These are phyloP conservation scores for Ophiognomonia clavigignenti-juglandacearum DNA, from an alignment of 2,329 filamentous ascomycete genomes.

Conservation along the genomic window DNA sequence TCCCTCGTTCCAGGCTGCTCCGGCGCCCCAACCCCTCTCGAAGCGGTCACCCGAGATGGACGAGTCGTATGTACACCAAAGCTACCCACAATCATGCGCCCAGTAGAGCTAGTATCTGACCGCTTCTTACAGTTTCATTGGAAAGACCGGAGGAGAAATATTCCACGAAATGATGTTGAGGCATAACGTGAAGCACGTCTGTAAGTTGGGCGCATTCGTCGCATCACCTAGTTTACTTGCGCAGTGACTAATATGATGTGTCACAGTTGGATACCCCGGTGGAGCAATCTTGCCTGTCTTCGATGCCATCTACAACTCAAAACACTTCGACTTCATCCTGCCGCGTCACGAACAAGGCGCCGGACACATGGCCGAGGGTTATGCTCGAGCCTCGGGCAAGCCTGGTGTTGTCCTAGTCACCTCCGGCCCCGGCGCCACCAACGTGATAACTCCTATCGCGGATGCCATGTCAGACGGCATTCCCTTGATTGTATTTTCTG, in stretches of 20 bases:
- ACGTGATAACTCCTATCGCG: conserved; percentile 93
- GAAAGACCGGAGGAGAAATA: conserved; percentile 91
- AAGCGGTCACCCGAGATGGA: conserved; percentile 63
- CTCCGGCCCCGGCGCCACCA: conserved; percentile 93
- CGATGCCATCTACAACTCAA: conserved; percentile 97
- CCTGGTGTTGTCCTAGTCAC: conserved; percentile 96
- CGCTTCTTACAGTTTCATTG: conserved; percentile 64
- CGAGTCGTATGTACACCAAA: conserved; percentile 63
- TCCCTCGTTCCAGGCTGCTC: conserved; percentile 52
- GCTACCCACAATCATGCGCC: conserved; percentile 11
- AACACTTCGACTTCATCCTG: conserved; percentile 93
- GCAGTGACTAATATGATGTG: conserved; percentile 20
- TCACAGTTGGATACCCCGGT: conserved; percentile 77
- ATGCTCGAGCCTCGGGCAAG: conserved; percentile 88
- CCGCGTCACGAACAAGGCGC: conserved; percentile 96
- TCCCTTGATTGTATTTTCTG: conserved; percentile 91
- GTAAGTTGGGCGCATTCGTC: conserved; percentile 57
- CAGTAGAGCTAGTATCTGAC: conserved; percentile 13
- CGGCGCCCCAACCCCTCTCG: conserved; percentile 58
- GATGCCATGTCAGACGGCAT: conserved; percentile 94
- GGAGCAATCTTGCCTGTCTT: conserved; percentile 97
- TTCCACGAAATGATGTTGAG: conserved; percentile 99
- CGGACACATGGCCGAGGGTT: conserved; percentile 97
- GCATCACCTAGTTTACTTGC: too few relatives aligned
- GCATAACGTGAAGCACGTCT: conserved; percentile 87